A percentile compares a stretch with the other conserved stretches of the same genome.
Evolutionary conservation across 306 rosid genomes (phyloP).

Genomic region (Cicer chorassanicum): DNA sequence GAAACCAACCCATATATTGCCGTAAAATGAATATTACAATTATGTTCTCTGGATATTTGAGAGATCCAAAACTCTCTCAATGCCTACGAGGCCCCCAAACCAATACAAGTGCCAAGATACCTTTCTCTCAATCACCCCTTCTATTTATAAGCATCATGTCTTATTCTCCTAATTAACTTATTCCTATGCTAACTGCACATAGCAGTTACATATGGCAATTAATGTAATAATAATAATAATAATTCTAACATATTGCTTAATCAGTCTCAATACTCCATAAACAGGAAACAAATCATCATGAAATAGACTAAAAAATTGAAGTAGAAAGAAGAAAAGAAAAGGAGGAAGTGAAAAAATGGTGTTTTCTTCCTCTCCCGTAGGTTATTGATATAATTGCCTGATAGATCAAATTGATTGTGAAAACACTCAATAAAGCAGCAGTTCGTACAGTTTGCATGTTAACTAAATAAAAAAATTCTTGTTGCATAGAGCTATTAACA

Average conservation of each 20-base stretch:
- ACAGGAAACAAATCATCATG: constrained; percentile 14
- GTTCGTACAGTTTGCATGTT: constrained; percentile 30
- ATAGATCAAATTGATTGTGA: constrained; percentile 23
- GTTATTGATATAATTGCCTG: constrained; percentile 21
- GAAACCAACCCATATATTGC: too few species aligned
- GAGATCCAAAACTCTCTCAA: too few species aligned
- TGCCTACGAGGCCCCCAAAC: too few species aligned
- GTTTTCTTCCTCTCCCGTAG: constrained; percentile 36
- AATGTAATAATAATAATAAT: too few species aligned
- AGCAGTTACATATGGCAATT: too few species aligned
- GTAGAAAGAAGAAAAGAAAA: background rate
- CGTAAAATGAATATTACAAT: too few species aligned
- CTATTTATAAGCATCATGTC: too few species aligned
- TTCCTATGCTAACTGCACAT: too few species aligned
- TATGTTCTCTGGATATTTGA: too few species aligned
- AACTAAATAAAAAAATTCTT: constrained; percentile 1
- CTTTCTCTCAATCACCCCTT: too few species aligned
- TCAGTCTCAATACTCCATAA: constrained; percentile 6
- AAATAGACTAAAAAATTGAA: constrained; percentile 28
- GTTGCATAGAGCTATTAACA: constrained; percentile 32
- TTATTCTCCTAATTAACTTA: too few species aligned
- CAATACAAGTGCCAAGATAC: too few species aligned
- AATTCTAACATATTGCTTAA: background rate
- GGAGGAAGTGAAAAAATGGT: constrained; percentile 29
- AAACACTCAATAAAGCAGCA: constrained; percentile 39